A percentile compares a stretch with the other conserved stretches of the same genome.
Conservation (phyloP, 208 protist species). For the Acanthamoeba sp. region DNA sequence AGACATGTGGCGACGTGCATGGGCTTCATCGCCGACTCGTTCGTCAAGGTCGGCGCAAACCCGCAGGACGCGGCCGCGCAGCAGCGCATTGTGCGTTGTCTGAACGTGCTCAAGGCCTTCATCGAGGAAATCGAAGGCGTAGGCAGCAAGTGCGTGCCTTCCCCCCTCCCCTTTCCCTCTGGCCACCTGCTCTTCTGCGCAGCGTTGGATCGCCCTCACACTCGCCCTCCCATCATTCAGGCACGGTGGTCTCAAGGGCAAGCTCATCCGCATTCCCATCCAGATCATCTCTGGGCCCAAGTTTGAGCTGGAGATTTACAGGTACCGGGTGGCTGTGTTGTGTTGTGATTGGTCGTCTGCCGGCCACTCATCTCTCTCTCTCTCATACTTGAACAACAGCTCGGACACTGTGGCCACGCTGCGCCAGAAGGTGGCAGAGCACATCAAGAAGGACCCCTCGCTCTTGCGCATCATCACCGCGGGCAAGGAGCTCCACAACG, state of each 20-base stretch:
- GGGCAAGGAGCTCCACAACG: constrained; percentile 44
- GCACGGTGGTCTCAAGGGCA: constrained; percentile 2
- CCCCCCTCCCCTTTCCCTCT: too few relatives aligned
- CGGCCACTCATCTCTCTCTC: neutral
- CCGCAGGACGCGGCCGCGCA: neutral
- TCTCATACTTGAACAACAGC: neutral
- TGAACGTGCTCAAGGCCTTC: constrained; percentile 70
- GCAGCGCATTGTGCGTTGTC: constrained; percentile 42
- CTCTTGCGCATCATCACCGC: constrained; percentile 47
- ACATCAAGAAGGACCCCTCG: constrained; percentile 35
- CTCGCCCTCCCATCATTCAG: neutral
- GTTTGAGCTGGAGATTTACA: constrained; percentile 39
- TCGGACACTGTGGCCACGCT: constrained; percentile 72
- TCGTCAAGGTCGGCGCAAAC: constrained; percentile 5
- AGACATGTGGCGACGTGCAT: constrained; percentile 43
- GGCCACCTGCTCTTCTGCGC: neutral
- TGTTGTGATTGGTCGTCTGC: too few relatives aligned
- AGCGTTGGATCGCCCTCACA: neutral
- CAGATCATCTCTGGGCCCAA: constrained; percentile 32
- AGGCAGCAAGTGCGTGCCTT: constrained; percentile 36
- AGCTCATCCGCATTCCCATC: constrained; percentile 31
- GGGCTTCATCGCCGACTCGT: constrained; percentile 21
- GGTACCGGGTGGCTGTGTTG: too few relatives aligned
- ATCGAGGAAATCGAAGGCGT: constrained; percentile 59
- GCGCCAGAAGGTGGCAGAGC: constrained; percentile 59